Base-by-base conservation (phyloP, 2,329 filamentous ascomycete species). In the Dactylonectria estremocensis region DNA sequence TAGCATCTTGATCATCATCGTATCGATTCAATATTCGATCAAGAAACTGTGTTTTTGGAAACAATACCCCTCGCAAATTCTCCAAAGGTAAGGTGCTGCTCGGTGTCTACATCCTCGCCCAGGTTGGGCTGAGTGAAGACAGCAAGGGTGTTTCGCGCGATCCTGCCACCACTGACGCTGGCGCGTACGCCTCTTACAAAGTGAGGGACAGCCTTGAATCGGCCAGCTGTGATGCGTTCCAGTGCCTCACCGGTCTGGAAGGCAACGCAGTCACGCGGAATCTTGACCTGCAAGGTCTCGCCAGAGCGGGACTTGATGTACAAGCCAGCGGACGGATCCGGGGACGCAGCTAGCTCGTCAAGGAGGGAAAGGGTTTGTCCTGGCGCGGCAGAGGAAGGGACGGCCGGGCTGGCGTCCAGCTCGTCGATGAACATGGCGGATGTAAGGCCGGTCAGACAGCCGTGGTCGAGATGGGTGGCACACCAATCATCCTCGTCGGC, bases 41-140 rank as follows among this genome's bases (percentile, higher is more conserved):
- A 81, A 49, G 77, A 83, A 20, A 90, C 87, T 0, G 88, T 90
- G 67, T 90, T 90, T 77, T 87, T 89, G 3, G 85, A 83, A 43
- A 90, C 87, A 57, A 90, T 85, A 0, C 87, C 87, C 59, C 88
- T 80, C 3, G 93, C 93, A 84, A 95, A 94, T 76, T 92, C 88
- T 22, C 92, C 93, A 86, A 95, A 95, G 45, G 89, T 92, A 64
- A 90, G 85, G 43, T 88, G 87, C 74, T 89, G 86, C 77, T 88
- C 84, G 65, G 89, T 86, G 77, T 95, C 93, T 14, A 95, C 92
- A 81, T 90, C 88, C 74, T 95, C 93, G 74, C 89, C 93, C 67
- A 98, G 81, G 83, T 98, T 97, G 24, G 96, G 96, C 87, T 99
- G 96, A 66, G 95, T 99, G 78, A 98, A 99, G 10, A 98, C 95